phyloP scores from a whole-genome alignment of 176 grass and related monocot genomes.

The Poa pratensis region DNA sequence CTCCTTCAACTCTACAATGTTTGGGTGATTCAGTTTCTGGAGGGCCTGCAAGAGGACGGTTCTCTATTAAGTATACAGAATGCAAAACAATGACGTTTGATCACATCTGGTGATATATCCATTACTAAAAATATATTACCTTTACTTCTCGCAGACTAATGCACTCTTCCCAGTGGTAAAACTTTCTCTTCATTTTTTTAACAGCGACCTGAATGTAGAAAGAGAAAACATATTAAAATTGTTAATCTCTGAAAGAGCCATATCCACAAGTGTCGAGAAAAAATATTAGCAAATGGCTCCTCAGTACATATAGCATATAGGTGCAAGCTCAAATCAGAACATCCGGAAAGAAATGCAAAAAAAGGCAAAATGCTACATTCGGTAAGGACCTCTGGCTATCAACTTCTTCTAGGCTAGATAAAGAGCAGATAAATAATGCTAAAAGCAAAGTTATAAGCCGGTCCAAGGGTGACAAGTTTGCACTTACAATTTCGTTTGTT shows the following conservation, averaged over 20 bases:
- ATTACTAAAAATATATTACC: constrained; percentile 45
- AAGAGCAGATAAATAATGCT: neutral
- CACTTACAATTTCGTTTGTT: constrained; percentile 87
- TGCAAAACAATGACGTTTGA: neutral
- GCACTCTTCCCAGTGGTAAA: constrained; percentile 78
- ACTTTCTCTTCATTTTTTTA: constrained; percentile 98
- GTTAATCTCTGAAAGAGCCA: neutral
- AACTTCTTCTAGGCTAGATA: neutral
- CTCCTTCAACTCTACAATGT: constrained; percentile 86
- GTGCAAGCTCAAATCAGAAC: neutral
- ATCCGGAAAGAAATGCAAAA: neutral
- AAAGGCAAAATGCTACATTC: neutral
- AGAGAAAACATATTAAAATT: constrained; percentile 1
- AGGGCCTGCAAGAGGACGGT: constrained; percentile 63
- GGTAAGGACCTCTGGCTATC: neutral
- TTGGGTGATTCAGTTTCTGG: constrained; percentile 76
- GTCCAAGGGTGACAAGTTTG: neutral
- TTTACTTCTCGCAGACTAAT: constrained; percentile 83
- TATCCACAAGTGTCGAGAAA: neutral
- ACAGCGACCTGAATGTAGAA: constrained; percentile 73
- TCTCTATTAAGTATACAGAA: constrained; percentile 26
- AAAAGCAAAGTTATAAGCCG: constrained; percentile 11
- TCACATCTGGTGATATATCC: neutral
- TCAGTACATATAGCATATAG: neutral
- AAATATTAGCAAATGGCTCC: constrained; percentile 4